Conservation (phyloP, 2,329 filamentous ascomycete species). For the Didymellaceae sp. region DNA sequence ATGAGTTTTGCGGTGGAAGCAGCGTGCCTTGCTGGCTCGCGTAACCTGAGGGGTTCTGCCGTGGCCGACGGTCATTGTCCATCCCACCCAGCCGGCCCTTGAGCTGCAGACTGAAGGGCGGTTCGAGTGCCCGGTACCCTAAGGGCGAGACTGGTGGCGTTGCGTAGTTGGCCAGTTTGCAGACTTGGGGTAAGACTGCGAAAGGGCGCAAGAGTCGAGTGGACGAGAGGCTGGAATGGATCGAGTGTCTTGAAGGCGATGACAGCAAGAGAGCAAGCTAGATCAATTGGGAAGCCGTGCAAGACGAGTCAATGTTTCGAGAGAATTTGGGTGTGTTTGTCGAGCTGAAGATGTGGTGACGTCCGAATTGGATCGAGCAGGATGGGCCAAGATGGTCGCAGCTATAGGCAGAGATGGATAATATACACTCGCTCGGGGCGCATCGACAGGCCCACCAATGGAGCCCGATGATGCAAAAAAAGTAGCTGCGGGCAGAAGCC, state of each 20-base stretch:
- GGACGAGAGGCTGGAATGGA: constrained; percentile 9
- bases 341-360: constrained; percentile 29
- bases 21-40: constrained; percentile 57
- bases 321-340: constrained; percentile 5
- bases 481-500: constrained; percentile 44
- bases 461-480: constrained; percentile 43
- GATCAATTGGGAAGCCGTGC: constrained; percentile 18
- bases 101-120: constrained; percentile 62
- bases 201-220: constrained; percentile 25
- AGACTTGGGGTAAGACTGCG: constrained; percentile 40
- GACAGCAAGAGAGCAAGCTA: constrained; percentile 21
- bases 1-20: constrained; percentile 52
- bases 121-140: constrained; percentile 66
- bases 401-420: constrained; percentile 44
- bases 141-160: constrained; percentile 69
- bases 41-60: constrained; percentile 74
- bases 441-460: constrained; percentile 46
- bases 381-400: constrained; percentile 35
- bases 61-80: constrained; percentile 76
- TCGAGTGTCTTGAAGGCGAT: constrained; percentile 15
- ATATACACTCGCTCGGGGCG: constrained; percentile 48
- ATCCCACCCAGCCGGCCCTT: constrained; percentile 68
- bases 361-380: constrained; percentile 37
- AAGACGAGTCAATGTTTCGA: constrained; percentile 18
- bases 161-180: constrained; percentile 71